Base-by-base conservation (phyloP, 2,329 filamentous ascomycete genomes). In the Trichoderma polysporum region DNA sequence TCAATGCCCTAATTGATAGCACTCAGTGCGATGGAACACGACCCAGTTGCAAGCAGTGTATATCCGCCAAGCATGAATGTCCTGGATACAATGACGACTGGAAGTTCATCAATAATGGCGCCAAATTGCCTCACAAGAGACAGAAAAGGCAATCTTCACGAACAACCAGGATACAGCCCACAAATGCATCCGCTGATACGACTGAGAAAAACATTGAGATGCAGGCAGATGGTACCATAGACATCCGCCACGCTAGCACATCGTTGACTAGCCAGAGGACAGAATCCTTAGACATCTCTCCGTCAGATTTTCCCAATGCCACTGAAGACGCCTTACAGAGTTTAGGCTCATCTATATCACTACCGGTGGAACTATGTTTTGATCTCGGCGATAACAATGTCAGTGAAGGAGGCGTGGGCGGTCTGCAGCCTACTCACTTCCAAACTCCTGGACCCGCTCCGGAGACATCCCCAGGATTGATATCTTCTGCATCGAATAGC, bases 31-130 rank as follows among this genome's bases (percentile, higher is more conserved):
- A 62, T 62, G 59, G 31, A 19, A 62, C 45, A 31, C n/a, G 47
- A 12, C 59, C 59, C 2, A 53, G 17, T 12, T 62, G 59, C 17
- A 53, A 39, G 22, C 59, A 62, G 59, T 62, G 59, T 27, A 17
- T 39, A 12, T 62, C 59, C 19, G 31, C 47, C 12, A 62, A 62
- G 10, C 59, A 62, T 22, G 47, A 53, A 22, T 62, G 59, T 13
- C 59, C 59, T 12, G 59, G 59, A 25, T 62, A 62, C 47, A 50
- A 37, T 17, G 59, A 62, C 2, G 59, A 62, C 9, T 62, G 59
- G 59, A 62, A 62, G 10, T 62, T 62, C 25, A 62, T 62, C 45
- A 62, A 62, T 13, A 62, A 62, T 31, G 59, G 59, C 10, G 22
- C 59, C 33, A 53, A 53, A 13, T 17, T 39, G 10, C 47, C 59